A percentile compares a stretch with the other conserved stretches of the same genome.
Conservation (phyloP, 2,329 filamentous ascomycete genomes). For the Nakataea oryzae region DNA sequence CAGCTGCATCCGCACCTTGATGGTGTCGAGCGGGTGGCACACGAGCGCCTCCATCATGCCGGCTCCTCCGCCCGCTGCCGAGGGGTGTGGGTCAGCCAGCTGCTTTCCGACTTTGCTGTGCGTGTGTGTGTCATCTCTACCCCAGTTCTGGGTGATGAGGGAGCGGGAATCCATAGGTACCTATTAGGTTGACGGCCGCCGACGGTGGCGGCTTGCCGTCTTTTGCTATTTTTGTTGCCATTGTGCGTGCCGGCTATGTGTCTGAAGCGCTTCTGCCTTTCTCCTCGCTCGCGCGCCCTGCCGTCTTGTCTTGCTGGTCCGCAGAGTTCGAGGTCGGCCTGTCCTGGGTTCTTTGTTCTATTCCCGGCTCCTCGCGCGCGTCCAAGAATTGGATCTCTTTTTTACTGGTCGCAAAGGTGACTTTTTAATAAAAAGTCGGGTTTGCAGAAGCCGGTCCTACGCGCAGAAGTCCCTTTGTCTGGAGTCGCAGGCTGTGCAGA, state of each 20-base stretch:
- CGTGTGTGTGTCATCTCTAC: constrained; percentile 6
- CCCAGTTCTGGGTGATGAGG: no score
- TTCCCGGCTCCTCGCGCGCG: no score
- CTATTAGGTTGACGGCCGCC: constrained; percentile 82
- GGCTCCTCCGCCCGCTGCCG: constrained; percentile 89
- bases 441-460: no score
- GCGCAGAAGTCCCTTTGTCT: no score
- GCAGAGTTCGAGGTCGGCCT: no score
- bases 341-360: background rate
- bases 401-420: no score
- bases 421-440: no score
- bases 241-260: background rate
- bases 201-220: constrained; percentile 64
- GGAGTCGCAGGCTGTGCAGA: no score
- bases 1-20: constrained; percentile 99
- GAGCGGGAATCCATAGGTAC: constrained; percentile 39
- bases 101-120: constrained; percentile 9
- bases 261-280: background rate
- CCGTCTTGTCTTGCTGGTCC: background rate
- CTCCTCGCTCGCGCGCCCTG: no score
- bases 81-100: background rate
- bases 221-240: constrained; percentile 32
- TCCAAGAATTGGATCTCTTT: no score
- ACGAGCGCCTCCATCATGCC: constrained; percentile 98
- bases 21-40: constrained; percentile 93